These are phyloP conservation scores for Claviceps cyperi DNA, from an alignment of 2,329 filamentous ascomycete species.

Conservation along the genomic window DNA sequence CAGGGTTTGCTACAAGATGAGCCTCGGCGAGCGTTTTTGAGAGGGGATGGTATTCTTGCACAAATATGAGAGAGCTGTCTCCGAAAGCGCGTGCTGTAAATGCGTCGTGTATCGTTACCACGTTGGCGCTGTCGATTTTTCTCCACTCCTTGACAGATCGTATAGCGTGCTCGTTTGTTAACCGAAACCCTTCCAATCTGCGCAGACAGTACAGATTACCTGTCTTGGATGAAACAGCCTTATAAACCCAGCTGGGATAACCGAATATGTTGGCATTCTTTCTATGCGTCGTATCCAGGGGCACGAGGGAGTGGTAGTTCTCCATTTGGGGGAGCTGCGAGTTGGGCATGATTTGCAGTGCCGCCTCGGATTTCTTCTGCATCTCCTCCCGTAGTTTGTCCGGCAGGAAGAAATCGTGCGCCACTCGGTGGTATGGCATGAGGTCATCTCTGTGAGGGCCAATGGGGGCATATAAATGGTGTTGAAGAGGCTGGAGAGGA, in stretches of 20 bases:
- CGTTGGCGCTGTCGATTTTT: slow-evolving; percentile 61
- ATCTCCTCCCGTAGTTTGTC: slow-evolving; percentile 78
- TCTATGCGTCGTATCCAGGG: slow-evolving; percentile 67
- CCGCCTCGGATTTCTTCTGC: slow-evolving; percentile 75
- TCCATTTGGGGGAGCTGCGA: slow-evolving; percentile 66
- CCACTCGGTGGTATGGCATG: slow-evolving; percentile 68
- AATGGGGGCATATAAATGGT: slow-evolving; percentile 83
- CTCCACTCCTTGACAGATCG: slow-evolving; percentile 81
- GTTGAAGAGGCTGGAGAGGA: slow-evolving; percentile 57
- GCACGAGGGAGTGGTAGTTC: slow-evolving; percentile 83
- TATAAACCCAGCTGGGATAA: slow-evolving; percentile 88
- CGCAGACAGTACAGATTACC: slow-evolving; percentile 79
- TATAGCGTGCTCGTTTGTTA: slow-evolving; percentile 83
- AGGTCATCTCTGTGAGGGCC: slow-evolving; percentile 72
- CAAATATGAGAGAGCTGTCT: slow-evolving; percentile 87
- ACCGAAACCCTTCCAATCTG: slow-evolving; percentile 72
- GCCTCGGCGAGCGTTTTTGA: slow-evolving; percentile 81
- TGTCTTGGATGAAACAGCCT: slow-evolving; percentile 78
- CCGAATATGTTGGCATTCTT: slow-evolving; percentile 71
- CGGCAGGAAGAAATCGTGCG: slow-evolving; percentile 84
- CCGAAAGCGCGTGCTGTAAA: slow-evolving; percentile 90
- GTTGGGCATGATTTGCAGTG: slow-evolving; percentile 69
- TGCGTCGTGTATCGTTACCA: slow-evolving; percentile 79
- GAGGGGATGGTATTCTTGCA: slow-evolving; percentile 83
- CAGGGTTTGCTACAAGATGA: slow-evolving; percentile 39